phyloP scores from a whole-genome alignment of 2,329 filamentous ascomycete species.

The Diaporthe sp. region DNA sequence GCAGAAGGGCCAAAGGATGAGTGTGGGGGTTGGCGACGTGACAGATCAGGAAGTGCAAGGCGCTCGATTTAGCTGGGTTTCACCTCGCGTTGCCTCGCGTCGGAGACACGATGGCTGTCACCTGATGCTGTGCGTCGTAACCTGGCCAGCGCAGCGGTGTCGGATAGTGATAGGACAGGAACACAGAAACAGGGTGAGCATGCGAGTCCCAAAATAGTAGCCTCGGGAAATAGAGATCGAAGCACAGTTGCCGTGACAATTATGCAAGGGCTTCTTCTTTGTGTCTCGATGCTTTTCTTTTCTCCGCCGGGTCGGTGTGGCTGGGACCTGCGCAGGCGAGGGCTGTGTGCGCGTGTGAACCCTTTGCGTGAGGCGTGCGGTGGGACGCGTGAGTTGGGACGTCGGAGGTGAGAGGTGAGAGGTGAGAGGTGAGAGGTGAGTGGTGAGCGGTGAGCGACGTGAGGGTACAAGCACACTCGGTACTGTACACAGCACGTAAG shows the following conservation, averaged over 20 bases:
- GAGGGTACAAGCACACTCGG: background rate
- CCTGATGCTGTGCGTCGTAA: background rate
- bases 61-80: background rate
- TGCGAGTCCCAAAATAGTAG: conserved; percentile 1
- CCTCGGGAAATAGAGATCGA: background rate
- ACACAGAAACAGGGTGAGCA: background rate
- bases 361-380: background rate
- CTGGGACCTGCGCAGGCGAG: background rate
- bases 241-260: background rate
- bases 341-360: background rate
- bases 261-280: background rate
- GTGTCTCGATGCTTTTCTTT: background rate
- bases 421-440: conserved; percentile 4
- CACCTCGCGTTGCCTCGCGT: background rate
- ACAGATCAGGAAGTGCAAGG: background rate
- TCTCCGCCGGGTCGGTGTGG: background rate
- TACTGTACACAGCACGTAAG: background rate
- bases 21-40: background rate
- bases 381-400: conserved; percentile 6
- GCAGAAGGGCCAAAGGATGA: background rate
- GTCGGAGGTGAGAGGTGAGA: conserved; percentile 13
- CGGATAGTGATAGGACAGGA: background rate
- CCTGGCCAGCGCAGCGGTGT: conserved; percentile 12
- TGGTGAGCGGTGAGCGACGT: background rate
- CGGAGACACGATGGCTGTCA: conserved; percentile 2